Percentiles rank a stretch among this genome's conserved stretches.
Conservation (phyloP, 345 rosid genomes). For the Limnanthes douglasii region DNA sequence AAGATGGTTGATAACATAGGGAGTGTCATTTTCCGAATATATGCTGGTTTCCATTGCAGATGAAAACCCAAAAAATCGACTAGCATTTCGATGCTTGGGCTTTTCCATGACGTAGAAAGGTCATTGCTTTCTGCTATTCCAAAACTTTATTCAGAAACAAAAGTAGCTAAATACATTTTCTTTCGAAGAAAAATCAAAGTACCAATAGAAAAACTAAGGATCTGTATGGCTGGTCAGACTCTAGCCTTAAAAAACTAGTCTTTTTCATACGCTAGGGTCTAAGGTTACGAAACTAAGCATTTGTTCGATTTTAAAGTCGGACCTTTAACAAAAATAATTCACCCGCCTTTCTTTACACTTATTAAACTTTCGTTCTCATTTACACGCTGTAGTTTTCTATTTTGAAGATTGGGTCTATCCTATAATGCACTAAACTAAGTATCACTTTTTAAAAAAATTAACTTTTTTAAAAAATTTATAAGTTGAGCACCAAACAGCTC, state of each 20-base stretch:
- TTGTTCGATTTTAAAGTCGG: too few species aligned
- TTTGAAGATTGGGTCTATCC: constrained; percentile 1
- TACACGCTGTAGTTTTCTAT: background rate
- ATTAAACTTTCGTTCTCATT: too few species aligned
- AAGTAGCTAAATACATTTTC: background rate
- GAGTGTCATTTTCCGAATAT: constrained; percentile 57
- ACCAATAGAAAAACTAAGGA: too few species aligned
- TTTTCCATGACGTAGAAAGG: constrained; percentile 39
- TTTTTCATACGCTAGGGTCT: too few species aligned
- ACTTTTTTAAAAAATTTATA: background rate
- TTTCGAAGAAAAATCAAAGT: background rate
- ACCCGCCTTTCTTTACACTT: too few species aligned
- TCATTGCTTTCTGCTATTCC: constrained; percentile 19
- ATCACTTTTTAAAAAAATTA: background rate
- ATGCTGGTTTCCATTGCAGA: constrained; percentile 63
- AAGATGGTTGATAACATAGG: constrained; percentile 76
- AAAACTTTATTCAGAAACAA: too few species aligned
- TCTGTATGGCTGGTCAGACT: too few species aligned
- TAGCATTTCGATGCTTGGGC: constrained; percentile 62
- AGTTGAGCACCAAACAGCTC: background rate
- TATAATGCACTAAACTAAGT: too few species aligned
- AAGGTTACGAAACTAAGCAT: too few species aligned
- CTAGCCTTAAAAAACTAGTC: background rate
- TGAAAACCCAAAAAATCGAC: constrained; percentile 66
- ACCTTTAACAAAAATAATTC: background rate